Percentiles rank a stretch among this genome's conserved stretches.
These are phyloP conservation scores for Phanerochaete carnosa DNA, from an alignment of 768 basidiomycete genomes.

Conservation along the genomic window DNA sequence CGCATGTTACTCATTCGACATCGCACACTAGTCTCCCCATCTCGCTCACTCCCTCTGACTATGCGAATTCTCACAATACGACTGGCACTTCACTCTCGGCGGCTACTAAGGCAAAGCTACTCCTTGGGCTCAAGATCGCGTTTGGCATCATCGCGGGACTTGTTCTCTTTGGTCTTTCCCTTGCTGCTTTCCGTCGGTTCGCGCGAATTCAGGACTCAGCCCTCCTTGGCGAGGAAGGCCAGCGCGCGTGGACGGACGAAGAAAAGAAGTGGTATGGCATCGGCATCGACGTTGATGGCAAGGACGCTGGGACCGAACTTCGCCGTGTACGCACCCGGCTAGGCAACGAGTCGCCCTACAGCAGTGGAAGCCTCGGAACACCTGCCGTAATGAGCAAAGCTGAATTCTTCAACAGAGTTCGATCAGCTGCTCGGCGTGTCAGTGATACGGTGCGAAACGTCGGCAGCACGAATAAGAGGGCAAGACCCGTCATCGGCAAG, in stretches of 20 bases:
- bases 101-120: conserved; percentile 44
- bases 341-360: conserved; percentile 17
- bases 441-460: conserved; percentile 53
- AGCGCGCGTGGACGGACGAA: conserved; percentile 54
- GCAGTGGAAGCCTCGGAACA: conserved; percentile 22
- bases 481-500: conserved; percentile 51
- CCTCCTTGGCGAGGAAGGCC: conserved; percentile 55
- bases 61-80: conserved; percentile 33
- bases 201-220: conserved; percentile 60
- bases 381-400: conserved; percentile 66
- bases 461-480: conserved; percentile 2
- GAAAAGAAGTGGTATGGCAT: conserved; percentile 72
- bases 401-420: conserved; percentile 64
- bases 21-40: conserved; percentile 62
- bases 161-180: conserved; percentile 46
- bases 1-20: conserved; percentile 60
- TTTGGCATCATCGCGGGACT: conserved; percentile 64
- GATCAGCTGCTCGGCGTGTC: conserved; percentile 62
- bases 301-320: not conserved
- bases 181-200: conserved; percentile 55
- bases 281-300: conserved; percentile 25
- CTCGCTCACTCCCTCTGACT: conserved; percentile 37
- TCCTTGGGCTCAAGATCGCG: conserved; percentile 57
- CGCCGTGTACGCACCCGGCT: not conserved
- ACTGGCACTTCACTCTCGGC: conserved; percentile 30